These are phyloP conservation scores for Phyllostachys edulis DNA, from an alignment of 176 grass and related monocot genomes.

Conservation along the genomic window DNA sequence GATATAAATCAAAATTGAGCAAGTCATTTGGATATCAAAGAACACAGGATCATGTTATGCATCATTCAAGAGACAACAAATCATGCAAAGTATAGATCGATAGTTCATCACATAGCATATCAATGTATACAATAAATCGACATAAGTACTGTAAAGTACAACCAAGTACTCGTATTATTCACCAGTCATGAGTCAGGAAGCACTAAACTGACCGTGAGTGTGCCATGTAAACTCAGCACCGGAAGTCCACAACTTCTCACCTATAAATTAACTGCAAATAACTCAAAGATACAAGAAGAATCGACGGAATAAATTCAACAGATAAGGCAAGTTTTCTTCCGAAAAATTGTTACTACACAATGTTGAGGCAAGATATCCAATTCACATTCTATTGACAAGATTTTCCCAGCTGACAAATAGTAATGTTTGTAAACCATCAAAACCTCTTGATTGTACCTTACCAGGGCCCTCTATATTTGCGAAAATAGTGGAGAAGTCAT, in stretches of 20 bases:
- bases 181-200: no score
- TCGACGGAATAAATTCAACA: not conserved
- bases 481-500: slow-evolving; percentile 86
- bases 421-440: not conserved
- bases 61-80: no score
- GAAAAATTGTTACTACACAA: slow-evolving; percentile 5
- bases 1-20: no score
- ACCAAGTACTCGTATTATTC: no score
- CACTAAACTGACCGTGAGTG: not conserved
- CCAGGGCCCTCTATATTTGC: slow-evolving; percentile 88
- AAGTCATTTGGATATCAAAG: no score
- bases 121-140: no score
- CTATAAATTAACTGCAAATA: slow-evolving; percentile 7
- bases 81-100: no score
- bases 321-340: slow-evolving; percentile 26
- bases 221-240: not conserved
- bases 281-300: not conserved
- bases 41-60: no score
- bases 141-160: no score
- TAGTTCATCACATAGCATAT: no score
- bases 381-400: slow-evolving; percentile 2
- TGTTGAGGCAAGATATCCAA: slow-evolving; percentile 13
- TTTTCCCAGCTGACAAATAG: not conserved
- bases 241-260: not conserved
- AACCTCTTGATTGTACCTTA: slow-evolving; percentile 29